Base-by-base conservation (phyloP, 768 basidiomycete genomes). In the Tricholoma hemisulphureum region DNA sequence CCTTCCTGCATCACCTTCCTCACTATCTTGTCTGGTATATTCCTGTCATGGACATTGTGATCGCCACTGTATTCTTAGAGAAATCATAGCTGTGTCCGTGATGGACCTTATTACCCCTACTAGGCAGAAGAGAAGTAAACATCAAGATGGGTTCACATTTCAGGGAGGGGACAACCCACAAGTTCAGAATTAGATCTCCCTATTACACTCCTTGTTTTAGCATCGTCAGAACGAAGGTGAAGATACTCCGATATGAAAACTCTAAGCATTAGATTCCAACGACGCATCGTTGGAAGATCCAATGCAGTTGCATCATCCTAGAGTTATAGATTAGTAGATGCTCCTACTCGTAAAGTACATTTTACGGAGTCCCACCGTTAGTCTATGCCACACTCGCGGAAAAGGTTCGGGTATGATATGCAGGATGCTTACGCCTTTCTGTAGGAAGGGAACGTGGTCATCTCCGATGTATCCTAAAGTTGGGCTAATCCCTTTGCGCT, bases 211-310 rank as follows among this genome's bases (percentile, higher is more conserved):
- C 68, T 61, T 34, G 65, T 61, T 9, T 70, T 73, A 9, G 71
- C 72, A 51, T 77, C 69, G 23, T 79, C 72, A 0, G 90, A 86
- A 10, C 71, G 77, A 48, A 93, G 70, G 56, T 88, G 82, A 2
- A 98, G 80, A 71, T 98, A 99, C 73, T 98, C 97, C 1, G 89
- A 80, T 65, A 93, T 82, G 68, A 98, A 95, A 1, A 97, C 83
- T 29, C 96, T 80, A 35, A 98, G 68, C 52, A 99, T 81, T 28
- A 95, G 75, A 67, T 91, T 91, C 97, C 97, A 98, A 21, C 90
- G 80, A 46, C 87, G 83, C 81, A 98, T 83, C 0, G 93, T 95
- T 7, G 89, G 82, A 45, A 91, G 73, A 65, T 98, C 89, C 43
- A 98, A 77, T 1, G 89, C 93, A 20, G 86, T 82, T 7, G 88